Base-by-base conservation (phyloP, 345 rosid species). In the Erysimum cheiranthoides region DNA sequence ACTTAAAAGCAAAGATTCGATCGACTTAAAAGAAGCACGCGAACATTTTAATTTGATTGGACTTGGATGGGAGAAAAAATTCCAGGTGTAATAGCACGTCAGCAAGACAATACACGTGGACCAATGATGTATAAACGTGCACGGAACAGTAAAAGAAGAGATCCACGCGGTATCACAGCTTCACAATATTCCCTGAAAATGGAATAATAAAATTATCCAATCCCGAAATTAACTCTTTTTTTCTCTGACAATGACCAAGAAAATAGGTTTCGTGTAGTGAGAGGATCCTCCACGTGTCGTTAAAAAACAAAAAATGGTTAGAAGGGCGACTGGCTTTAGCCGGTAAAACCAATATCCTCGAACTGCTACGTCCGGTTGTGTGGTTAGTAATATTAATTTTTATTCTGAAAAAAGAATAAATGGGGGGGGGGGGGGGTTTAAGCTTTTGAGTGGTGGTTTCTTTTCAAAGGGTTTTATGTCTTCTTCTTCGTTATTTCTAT, bases 391-490 rank as follows among this genome's bases (percentile, higher is more conserved):
- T 61, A 61, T 75, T 69, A n/a, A n/a, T 60, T 38, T 64, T 40
- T 60, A 8, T 36, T 25, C 34, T 50, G 4, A 53, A 51, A 51
- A 31, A 65, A 36, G 36, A 49, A 75, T 75, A 83, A 78, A 45
- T 39, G 85, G 82, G 89, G 93, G 50, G 86, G 85, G 82, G 89
- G 93, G 50, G 86, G 82, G 96, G 95, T 86, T 92, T 89, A 80
- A 82, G 90, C 77, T 9, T 71, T 58, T 53, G 57, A 61, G 59
- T 54, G 65, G 78, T 81, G 81, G 79, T 73, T 81, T 81, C 51
- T 78, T 77, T 40, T 46, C 70, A 72, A 49, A 65, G 86, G 86
- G 81, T 82, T 86, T 85, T 71, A 76, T 80, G 69, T 63, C 66
- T 75, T 52, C 66, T 75, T 52, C 73, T 57, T 70, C 52, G n/a